Evolutionary conservation across 257 asterid species (phyloP).

Genomic region (Gardenia jasminoides): DNA sequence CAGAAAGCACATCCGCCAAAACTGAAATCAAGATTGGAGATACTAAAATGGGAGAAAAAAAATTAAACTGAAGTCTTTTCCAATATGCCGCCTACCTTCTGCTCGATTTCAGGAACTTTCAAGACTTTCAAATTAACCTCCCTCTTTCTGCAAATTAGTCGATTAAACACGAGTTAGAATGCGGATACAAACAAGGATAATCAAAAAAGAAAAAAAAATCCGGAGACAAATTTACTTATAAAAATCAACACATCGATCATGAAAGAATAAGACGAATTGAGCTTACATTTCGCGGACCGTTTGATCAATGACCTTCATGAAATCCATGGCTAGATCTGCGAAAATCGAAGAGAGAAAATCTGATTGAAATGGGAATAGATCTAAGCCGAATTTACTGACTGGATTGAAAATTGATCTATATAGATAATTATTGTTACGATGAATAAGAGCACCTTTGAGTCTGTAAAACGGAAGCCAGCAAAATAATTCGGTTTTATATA

Average conservation of each 20-base stretch:
- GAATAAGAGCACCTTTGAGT: slow-evolving; percentile 7
- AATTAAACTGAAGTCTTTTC: not conserved
- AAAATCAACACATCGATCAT: slow-evolving; percentile 9
- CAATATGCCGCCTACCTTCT: slow-evolving; percentile 49
- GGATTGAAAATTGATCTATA: not conserved
- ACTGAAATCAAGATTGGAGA: not conserved
- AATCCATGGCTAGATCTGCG: slow-evolving; percentile 86
- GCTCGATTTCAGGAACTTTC: slow-evolving; percentile 96
- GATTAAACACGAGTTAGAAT: not conserved
- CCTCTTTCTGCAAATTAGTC: slow-evolving; percentile 65
- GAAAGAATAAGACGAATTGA: slow-evolving; percentile 1
- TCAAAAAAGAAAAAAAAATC: not conserved
- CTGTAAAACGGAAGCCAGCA: not conserved
- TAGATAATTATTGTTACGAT: not conserved
- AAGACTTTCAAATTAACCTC: slow-evolving; percentile 96
- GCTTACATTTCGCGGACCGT: slow-evolving; percentile 94
- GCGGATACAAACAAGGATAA: not conserved
- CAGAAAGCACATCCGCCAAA: not conserved
- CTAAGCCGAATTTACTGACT: not conserved
- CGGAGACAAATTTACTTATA: not conserved
- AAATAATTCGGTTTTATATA: not conserved
- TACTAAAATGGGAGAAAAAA: not conserved
- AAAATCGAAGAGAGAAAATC: not conserved
- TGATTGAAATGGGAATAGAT: slow-evolving; percentile 13
- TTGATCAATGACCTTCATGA: slow-evolving; percentile 93